These are phyloP conservation scores for Fusarium sororula DNA, from an alignment of 2,329 filamentous ascomycete genomes.

Conservation along the genomic window DNA sequence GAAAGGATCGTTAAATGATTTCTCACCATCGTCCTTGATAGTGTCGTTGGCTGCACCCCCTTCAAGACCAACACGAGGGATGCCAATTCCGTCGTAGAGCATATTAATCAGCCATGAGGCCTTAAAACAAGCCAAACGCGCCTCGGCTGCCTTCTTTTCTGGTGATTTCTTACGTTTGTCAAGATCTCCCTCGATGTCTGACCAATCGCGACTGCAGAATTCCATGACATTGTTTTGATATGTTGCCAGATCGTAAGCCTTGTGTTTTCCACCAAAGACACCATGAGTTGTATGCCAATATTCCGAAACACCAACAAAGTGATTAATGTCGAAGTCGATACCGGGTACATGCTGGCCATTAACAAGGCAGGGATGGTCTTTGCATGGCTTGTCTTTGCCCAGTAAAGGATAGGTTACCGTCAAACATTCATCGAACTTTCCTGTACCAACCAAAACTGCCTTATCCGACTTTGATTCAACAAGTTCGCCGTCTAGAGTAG, in stretches of 20 bases:
- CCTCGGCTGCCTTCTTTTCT: slow-evolving; percentile 80
- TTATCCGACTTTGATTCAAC: slow-evolving; percentile 53
- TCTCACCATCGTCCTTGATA: slow-evolving; percentile 75
- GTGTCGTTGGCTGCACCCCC: slow-evolving; percentile 71
- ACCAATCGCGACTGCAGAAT: slow-evolving; percentile 89
- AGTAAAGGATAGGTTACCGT: slow-evolving; percentile 84
- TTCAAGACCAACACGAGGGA: slow-evolving; percentile 86
- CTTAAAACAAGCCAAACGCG: slow-evolving; percentile 94
- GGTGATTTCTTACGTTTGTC: slow-evolving; percentile 74
- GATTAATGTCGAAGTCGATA: slow-evolving; percentile 97
- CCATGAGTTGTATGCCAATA: slow-evolving; percentile 99
- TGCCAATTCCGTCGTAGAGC: slow-evolving; percentile 92
- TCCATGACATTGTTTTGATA: slow-evolving; percentile 87
- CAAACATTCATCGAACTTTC: slow-evolving; percentile 86
- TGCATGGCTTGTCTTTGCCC: slow-evolving; percentile 87
- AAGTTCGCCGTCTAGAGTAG: slow-evolving; percentile 74
- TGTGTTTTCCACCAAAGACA: slow-evolving; percentile 82
- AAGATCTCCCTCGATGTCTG: slow-evolving; percentile 74
- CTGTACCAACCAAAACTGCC: slow-evolving; percentile 78
- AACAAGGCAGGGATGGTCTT: slow-evolving; percentile 84
- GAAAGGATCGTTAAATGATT: slow-evolving; percentile 82
- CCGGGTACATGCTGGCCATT: slow-evolving; percentile 92
- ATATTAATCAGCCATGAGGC: slow-evolving; percentile 98
- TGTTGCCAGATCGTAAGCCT: slow-evolving; percentile 87
- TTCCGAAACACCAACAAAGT: slow-evolving; percentile 97